Evolutionary conservation across 2,329 filamentous ascomycete genomes (phyloP).

Genomic region (Chlorencoelia australis): DNA sequence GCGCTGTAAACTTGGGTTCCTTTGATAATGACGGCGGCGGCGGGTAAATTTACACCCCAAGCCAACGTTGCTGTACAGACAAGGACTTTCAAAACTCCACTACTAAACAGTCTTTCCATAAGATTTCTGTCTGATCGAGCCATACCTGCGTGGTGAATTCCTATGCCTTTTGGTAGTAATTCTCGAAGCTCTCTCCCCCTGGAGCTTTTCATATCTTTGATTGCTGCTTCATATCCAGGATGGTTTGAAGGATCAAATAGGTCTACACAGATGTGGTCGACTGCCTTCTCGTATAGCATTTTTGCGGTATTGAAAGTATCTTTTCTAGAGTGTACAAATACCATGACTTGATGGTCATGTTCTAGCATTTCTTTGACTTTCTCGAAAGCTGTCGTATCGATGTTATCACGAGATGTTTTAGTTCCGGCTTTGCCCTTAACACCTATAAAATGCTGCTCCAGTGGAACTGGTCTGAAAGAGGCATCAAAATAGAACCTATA

Average conservation of each 20-base stretch:
- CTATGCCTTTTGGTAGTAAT: conserved; percentile 79
- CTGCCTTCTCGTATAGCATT: conserved; percentile 76
- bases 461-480: conserved; percentile 88
- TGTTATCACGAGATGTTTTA: conserved; percentile 75
- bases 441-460: conserved; percentile 95
- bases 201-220: conserved; percentile 76
- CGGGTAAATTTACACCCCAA: conserved; percentile 97
- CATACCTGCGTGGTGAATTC: conserved; percentile 96
- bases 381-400: conserved; percentile 80
- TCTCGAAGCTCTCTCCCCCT: conserved; percentile 83
- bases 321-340: conserved; percentile 94
- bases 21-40: conserved; percentile 94
- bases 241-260: conserved; percentile 75
- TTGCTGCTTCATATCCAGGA: conserved; percentile 68
- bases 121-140: conserved; percentile 85
- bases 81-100: conserved; percentile 91
- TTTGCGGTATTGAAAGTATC: conserved; percentile 86
- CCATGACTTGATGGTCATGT: conserved; percentile 93
- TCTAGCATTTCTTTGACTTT: conserved; percentile 93
- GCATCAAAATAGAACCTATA: conserved; percentile 98
- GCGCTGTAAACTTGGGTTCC: conserved; percentile 65
- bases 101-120: conserved; percentile 84
- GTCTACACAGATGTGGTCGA: conserved; percentile 67
- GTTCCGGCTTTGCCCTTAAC: conserved; percentile 83
- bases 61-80: conserved; percentile 97